Evolutionary conservation across 148 eudicot species (phyloP).

Genomic region (Amaranthus cruentus): DNA sequence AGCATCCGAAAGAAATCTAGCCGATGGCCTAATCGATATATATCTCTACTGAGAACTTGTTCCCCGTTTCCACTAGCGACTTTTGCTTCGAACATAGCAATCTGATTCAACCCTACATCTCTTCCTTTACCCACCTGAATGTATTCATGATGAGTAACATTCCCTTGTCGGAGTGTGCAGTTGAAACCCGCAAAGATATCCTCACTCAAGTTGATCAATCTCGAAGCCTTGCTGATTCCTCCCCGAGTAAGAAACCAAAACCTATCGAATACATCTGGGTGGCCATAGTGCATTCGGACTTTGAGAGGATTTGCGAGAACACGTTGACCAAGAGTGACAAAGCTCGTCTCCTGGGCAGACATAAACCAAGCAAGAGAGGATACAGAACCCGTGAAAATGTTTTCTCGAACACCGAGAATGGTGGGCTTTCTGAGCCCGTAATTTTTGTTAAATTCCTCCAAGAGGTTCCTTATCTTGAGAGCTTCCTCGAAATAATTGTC

Average conservation of each 20-base stretch:
- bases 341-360: slow-evolving; percentile 93
- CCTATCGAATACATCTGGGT: slow-evolving; percentile 92
- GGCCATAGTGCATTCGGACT: slow-evolving; percentile 98
- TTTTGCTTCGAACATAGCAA: slow-evolving; percentile 98
- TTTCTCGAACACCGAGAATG: slow-evolving; percentile 87
- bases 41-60: slow-evolving; percentile 88
- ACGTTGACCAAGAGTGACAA: slow-evolving; percentile 91
- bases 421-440: slow-evolving; percentile 80
- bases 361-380: slow-evolving; percentile 98
- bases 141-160: slow-evolving; percentile 92
- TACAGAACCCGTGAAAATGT: slow-evolving; percentile 86
- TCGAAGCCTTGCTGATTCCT: slow-evolving; percentile 94
- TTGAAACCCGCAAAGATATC: slow-evolving; percentile 94
- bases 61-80: slow-evolving; percentile 98
- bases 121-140: slow-evolving; percentile 97
- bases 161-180: slow-evolving; percentile 87
- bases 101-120: slow-evolving; percentile 93
- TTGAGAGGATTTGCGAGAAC: slow-evolving; percentile 91
- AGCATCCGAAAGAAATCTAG: slow-evolving; percentile 95
- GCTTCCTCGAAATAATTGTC: slow-evolving; percentile 92
- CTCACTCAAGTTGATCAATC: slow-evolving; percentile 84
- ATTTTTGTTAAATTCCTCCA: slow-evolving; percentile 68
- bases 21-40: slow-evolving; percentile 88
- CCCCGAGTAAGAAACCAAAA: slow-evolving; percentile 89
- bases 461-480: slow-evolving; percentile 80